A percentile compares a stretch with the other conserved stretches of the same genome.
Conservation (phyloP, 306 rosid species). For the Sesbania bispinosa region DNA sequence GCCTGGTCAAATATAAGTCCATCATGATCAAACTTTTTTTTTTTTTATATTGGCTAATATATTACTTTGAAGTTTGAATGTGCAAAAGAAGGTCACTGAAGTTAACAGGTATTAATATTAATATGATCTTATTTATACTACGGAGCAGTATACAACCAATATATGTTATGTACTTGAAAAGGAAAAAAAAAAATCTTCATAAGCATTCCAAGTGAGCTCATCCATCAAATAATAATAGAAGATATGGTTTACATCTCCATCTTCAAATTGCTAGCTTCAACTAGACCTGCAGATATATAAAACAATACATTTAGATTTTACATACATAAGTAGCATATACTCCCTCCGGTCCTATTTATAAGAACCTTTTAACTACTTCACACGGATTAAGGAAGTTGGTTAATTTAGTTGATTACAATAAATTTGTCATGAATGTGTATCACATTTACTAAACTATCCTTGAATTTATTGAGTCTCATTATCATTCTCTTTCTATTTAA, state of each 20-base stretch:
- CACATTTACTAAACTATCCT: no score
- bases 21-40: background rate
- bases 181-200: slow-evolving; percentile 41
- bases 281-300: slow-evolving; percentile 41
- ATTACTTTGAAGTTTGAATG: no score
- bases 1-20: background rate
- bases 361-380: no score
- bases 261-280: slow-evolving; percentile 64
- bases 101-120: slow-evolving; percentile 32
- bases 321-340: background rate
- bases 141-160: slow-evolving; percentile 53
- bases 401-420: no score
- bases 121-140: slow-evolving; percentile 51
- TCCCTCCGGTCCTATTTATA: no score
- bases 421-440: no score
- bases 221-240: slow-evolving; percentile 39
- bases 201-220: slow-evolving; percentile 32
- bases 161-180: slow-evolving; percentile 54
- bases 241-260: slow-evolving; percentile 63
- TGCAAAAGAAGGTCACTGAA: slow-evolving; percentile 9
- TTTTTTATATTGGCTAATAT: no score
- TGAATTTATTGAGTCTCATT: no score
- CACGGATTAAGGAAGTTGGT: no score
- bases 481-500: no score
- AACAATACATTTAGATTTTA: background rate